A percentile compares a stretch with the other conserved stretches of the same genome.
Conservation (phyloP, 73 alveolate species). For the Stentor roeselii region DNA sequence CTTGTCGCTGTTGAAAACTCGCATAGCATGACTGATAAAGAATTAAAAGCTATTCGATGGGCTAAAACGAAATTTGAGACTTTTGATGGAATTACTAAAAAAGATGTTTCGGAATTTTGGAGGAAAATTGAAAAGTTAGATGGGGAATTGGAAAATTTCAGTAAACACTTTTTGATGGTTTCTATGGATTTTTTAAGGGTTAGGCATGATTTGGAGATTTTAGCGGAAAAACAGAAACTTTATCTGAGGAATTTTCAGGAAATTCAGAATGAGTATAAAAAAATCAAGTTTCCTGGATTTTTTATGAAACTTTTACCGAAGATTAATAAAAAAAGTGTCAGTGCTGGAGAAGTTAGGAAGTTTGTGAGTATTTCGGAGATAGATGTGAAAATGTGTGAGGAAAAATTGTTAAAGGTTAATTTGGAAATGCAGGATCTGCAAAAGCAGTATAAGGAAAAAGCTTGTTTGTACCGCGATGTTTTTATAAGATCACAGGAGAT, state of each 20-base stretch:
- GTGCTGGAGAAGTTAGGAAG: neutral
- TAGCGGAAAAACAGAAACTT: neutral
- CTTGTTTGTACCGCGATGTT: neutral
- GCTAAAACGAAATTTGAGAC: neutral
- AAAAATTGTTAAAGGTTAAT: neutral
- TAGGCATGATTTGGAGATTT: neutral
- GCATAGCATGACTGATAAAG: constrained; percentile 11
- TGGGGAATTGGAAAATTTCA: neutral
- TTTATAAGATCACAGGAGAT: neutral
- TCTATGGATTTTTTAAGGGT: neutral
- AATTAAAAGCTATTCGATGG: constrained; percentile 2
- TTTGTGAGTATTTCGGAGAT: neutral
- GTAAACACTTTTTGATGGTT: neutral
- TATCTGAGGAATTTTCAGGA: constrained; percentile 8
- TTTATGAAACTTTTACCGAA: neutral
- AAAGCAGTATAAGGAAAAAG: constrained; percentile 1
- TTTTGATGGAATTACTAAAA: neutral
- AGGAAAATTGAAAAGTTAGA: constrained; percentile 16
- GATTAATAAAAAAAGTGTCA: neutral
- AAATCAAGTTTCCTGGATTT: neutral
- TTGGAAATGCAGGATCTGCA: neutral
- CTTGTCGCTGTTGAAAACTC: neutral
- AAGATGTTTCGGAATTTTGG: constrained; percentile 3
- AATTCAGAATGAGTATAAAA: neutral
- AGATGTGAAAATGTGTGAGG: neutral